Evolutionary conservation across 352 stramenopile species (phyloP), one percentile per base, ranked within the genome.

Genomic region (Pseudoperonospora humuli): DNA sequence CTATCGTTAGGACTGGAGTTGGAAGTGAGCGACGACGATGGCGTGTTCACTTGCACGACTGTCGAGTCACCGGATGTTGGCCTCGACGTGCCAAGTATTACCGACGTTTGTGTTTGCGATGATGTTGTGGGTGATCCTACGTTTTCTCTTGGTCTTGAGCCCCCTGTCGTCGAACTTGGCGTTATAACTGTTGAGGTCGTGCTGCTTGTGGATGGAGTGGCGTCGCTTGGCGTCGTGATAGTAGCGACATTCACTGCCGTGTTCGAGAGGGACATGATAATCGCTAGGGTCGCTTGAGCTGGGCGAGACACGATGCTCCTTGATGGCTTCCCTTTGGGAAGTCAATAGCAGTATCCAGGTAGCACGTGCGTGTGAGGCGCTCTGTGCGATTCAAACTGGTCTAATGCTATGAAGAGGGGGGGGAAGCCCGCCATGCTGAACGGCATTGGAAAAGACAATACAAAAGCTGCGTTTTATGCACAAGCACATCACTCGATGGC

Each of bases 361-460:
- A 31, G 18, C 29, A 18, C 17, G 13, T 24, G 38, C n/a, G n/a
- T 45, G 37, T 59, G 42, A 54, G 48, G 21, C 54, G 26, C 8
- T 23, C 26, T 50, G 23, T 13, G 14, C 20, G 39, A 50, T 54
- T 41, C 41, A 37, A 62, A 62, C 36, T 62, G 54, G 32, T 40
- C 41, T 46, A 49, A 27, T 6, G 34, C 26, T 10, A 6, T 8
- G n/a, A 25, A 20, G 32, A 28, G 39, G 35, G 24, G 17, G n/a
- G n/a, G n/a, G n/a, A n/a, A n/a, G n/a, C n/a, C 24, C 23, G 17
- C 35, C 11, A 11, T 27, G 28, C 28, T 34, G 15, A 55, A 39
- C 33, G 51, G 25, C 51, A 51, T 46, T 42, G 45, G 45, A 60
- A 55, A 55, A 39, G 40, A 50, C 51, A 45, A 60, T 39, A 39